Evolutionary conservation across 306 rosid genomes (phyloP).

Genomic region (Casuarina cunninghamiana): DNA sequence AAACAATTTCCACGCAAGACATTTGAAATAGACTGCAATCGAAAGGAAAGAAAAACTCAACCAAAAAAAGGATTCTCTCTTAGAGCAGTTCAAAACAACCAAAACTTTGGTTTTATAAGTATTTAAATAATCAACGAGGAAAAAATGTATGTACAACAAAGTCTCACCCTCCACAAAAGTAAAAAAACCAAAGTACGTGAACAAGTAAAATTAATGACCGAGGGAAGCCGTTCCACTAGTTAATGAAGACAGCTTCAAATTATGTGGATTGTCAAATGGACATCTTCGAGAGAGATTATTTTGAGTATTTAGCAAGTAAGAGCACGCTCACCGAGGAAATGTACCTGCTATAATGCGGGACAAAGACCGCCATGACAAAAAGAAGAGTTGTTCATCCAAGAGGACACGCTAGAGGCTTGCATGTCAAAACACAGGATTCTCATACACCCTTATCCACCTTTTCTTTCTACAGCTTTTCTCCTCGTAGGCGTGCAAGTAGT

Average conservation of each 20-base stretch:
- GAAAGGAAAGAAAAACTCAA: background rate
- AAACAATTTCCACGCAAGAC: background rate
- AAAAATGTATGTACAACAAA: constrained; percentile 2
- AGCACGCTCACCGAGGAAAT: background rate
- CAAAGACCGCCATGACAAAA: background rate
- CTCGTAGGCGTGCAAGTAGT: background rate
- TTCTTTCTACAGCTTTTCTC: background rate
- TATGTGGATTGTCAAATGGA: too few relatives aligned
- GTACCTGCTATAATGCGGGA: background rate
- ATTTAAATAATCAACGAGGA: background rate
- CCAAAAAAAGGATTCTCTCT: too few relatives aligned
- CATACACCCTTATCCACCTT: background rate
- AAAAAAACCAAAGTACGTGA: background rate
- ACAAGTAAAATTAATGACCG: background rate
- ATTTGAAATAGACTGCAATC: background rate
- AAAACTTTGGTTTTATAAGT: background rate
- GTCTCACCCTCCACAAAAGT: background rate
- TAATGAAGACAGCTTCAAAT: too few relatives aligned
- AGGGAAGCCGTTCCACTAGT: background rate
- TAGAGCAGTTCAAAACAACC: too few relatives aligned
- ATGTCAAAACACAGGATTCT: background rate
- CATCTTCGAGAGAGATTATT: too few relatives aligned
- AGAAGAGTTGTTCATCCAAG: background rate
- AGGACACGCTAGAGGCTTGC: background rate
- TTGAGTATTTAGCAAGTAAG: background rate